phyloP scores from a whole-genome alignment of 768 basidiomycete species.

The Russula brevipes region DNA sequence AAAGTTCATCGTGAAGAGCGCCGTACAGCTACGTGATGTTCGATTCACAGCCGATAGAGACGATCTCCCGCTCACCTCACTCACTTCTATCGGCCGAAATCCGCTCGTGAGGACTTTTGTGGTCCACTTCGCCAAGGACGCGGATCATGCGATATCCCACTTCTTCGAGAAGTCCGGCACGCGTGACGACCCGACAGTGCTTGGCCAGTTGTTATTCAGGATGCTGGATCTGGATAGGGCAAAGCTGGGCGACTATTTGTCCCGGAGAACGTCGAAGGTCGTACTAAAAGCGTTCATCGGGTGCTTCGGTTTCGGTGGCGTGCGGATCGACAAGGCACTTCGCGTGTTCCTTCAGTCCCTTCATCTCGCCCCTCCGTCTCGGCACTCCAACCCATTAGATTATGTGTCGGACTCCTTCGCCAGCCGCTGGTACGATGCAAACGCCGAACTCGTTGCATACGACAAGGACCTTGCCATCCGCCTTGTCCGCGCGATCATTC shows the following conservation, averaged over 20 bases:
- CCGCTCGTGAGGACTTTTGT: constrained; percentile 69
- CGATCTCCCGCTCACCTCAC: constrained; percentile 46
- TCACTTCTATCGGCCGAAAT: constrained; percentile 43
- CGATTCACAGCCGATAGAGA: constrained; percentile 66
- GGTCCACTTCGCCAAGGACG: constrained; percentile 71
- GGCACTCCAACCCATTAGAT: constrained; percentile 47
- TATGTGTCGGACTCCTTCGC: constrained; percentile 81
- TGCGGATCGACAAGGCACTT: constrained; percentile 84
- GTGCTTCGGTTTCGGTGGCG: constrained; percentile 76
- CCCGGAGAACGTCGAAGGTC: constrained; percentile 62
- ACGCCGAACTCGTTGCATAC: constrained; percentile 68
- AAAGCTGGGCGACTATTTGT: constrained; percentile 79
- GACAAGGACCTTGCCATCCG: constrained; percentile 76
- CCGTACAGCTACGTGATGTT: constrained; percentile 69
- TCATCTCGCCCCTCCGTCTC: constrained; percentile 47
- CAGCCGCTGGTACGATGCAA: constrained; percentile 86
- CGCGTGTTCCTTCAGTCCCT: constrained; percentile 85
- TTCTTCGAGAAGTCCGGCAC: constrained; percentile 58
- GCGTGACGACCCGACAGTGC: constrained; percentile 60
- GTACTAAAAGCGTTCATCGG: constrained; percentile 83
- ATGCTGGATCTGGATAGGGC: constrained; percentile 78
- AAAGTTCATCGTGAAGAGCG: constrained; percentile 84
- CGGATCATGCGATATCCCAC: constrained; percentile 70
- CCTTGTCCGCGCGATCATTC: constrained; percentile 75
- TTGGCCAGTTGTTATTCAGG: constrained; percentile 77